Base-by-base conservation (phyloP, 2,329 filamentous ascomycete genomes). In the Fusarium sp. region DNA sequence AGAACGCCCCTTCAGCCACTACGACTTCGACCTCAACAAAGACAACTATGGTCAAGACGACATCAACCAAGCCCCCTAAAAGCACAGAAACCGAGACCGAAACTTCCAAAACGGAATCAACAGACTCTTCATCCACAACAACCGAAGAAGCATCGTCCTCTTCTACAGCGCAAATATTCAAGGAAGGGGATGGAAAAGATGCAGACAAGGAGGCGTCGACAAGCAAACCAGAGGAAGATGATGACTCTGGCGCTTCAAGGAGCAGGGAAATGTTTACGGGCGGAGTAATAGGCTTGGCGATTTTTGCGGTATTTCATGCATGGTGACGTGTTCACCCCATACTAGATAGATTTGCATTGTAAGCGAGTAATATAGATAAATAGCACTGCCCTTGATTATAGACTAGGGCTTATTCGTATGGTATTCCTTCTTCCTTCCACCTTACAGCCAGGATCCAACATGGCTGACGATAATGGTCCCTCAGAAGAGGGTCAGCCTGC, bases 91-190 rank as follows among this genome's bases (percentile, higher is more conserved):
- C 68, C n/a, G 39, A 67, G 32, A 64, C 65, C 14, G 16, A 59
- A 37, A n/a, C 64, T 5, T 41, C 66, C 14, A 20, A 59, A n/a
- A 43, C 58, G 10, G 39, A 67, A 25, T 52, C 57, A 5, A 16
- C n/a, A 1, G 20, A 57, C 6, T 32, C 60, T 11, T 8, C 62
- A 23, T 54, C 57, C 1, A 43, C 48, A 11, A 23, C 56, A 10
- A 35, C 57, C 1, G 61, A 43, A 18, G 35, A 37, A 34, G 48
- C 48, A 32, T 37, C 58, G 0, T 35, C 62, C n/a, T 64, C 58
- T 18, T 57, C 71, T 11, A 72, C 62, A 9, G 58, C 65, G 39
- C 66, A 52, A 6, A 67, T 73, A 10, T 72, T 71, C 34, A 73
- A 73, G 41, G 68, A 71, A 32, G 71, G 62, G 48, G 37, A 54